A percentile compares a stretch with the other conserved stretches of the same genome.
Evolutionary conservation across 805 yeast genomes (phyloP).

Genomic region (Naumovozyma dairenensis): DNA sequence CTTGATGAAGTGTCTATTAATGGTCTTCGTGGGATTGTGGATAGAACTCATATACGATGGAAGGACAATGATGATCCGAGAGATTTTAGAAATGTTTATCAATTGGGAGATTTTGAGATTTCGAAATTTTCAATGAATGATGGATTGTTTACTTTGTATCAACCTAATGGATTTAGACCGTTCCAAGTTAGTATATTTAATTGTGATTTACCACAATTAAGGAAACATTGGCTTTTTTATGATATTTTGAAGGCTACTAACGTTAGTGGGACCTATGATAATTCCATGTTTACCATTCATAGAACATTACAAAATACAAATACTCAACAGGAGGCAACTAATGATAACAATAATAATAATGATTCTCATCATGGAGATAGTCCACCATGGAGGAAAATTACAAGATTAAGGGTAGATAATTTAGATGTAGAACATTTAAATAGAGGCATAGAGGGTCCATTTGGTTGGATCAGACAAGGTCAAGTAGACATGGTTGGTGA

Average conservation of each 20-base stretch:
- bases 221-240: constrained; percentile 90
- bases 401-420: constrained; percentile 76
- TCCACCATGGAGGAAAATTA: constrained; percentile 50
- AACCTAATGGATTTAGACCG: constrained; percentile 74
- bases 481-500: constrained; percentile 91
- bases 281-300: constrained; percentile 85
- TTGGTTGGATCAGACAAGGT: constrained; percentile 94
- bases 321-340: constrained; percentile 6
- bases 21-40: constrained; percentile 89
- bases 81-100: constrained; percentile 59
- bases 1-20: constrained; percentile 67
- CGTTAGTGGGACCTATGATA: constrained; percentile 86
- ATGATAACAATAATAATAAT: constrained; percentile 7
- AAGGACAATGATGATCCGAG: constrained; percentile 73
- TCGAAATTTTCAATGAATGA: constrained; percentile 78
- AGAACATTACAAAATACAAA: constrained; percentile 28
- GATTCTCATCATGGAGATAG: no score
- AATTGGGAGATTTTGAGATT: constrained; percentile 89
- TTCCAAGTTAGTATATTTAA: constrained; percentile 82
- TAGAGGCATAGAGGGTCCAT: constrained; percentile 85
- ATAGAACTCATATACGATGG: constrained; percentile 82
- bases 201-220: constrained; percentile 65
- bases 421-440: constrained; percentile 82
- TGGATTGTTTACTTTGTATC: constrained; percentile 67
- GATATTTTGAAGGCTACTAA: constrained; percentile 78